Evolutionary conservation across 257 asterid genomes (phyloP), one percentile per base, ranked within the genome.

Genomic region (Plectranthus barbatus): DNA sequence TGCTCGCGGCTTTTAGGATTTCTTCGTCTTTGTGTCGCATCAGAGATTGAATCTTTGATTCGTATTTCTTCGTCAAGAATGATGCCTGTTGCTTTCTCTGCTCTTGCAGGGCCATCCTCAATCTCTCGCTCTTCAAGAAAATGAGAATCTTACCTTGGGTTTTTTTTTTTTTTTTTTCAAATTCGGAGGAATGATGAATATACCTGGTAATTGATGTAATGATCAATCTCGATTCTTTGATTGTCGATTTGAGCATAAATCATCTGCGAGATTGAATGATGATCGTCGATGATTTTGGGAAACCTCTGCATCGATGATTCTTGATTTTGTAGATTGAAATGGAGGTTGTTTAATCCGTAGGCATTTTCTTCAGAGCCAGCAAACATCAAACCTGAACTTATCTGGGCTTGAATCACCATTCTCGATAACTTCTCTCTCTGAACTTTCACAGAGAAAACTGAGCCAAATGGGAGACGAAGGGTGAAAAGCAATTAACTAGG

Each of bases 361-460:
- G 53, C 75, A 72, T 76, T 79, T 1, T 81, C 87, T 70, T 74
- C 53, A 11, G 64, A 61, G 26, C 69, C 85, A 13, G 77, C 77
- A 1, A 65, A 52, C 29, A 65, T 64, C 26, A 78, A 74, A 0
- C 81, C 83, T 19, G 84, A 11, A 67, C 72, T 78, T 54, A 78
- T 29, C 58, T 86, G 88, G 0, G 95, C 81, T 78, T 79, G 81
- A 70, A 86, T 67, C 17, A 89, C 94, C 97, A 84, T 86, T 62
- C 46, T 56, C 12, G 45, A 40, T 37, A 9, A 9, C 60, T 54
- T 23, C 29, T 26, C 9, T 24, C 18, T 5, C 17, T 6, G 56
- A 49, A 34, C 49, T 62, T 63, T 19, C 18, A 7, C 39, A 50
- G 21, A 52, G 45, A 51, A 39, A 64, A 42, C 9, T 14, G 7